Conservation (phyloP, 345 rosid genomes). For the Populus pruinosa region DNA sequence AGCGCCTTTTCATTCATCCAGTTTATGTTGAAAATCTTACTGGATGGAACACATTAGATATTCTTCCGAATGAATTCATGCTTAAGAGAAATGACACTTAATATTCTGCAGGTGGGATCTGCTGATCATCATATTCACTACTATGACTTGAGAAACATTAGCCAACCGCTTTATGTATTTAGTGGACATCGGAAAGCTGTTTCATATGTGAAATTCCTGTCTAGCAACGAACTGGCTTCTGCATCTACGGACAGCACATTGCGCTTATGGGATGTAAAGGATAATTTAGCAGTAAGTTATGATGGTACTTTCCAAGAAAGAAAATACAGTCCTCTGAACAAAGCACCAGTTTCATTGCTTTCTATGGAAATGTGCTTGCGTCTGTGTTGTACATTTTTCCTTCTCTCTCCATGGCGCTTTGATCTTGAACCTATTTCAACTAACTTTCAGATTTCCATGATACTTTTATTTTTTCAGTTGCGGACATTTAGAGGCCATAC, state of each 20-base stretch:
- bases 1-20: neutral
- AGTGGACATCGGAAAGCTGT: constrained; percentile 85
- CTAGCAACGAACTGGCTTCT: constrained; percentile 78
- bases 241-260: constrained; percentile 94
- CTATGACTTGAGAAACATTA: constrained; percentile 73
- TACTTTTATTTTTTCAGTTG: constrained; percentile 42
- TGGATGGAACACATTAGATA: neutral
- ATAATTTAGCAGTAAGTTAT: constrained; percentile 60
- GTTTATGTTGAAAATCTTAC: neutral
- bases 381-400: neutral
- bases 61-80: neutral
- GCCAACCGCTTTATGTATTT: constrained; percentile 77
- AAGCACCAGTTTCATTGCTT: neutral
- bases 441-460: neutral
- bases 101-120: constrained; percentile 70
- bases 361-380: neutral
- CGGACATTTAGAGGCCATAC: constrained; percentile 78
- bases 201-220: constrained; percentile 84
- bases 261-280: constrained; percentile 87
- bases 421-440: neutral
- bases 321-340: neutral
- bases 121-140: constrained; percentile 86
- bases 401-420: neutral
- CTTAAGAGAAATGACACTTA: neutral
- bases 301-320: neutral